Conservation (phyloP, 2,329 filamentous ascomycete species). For the Botrytis elliptica region DNA sequence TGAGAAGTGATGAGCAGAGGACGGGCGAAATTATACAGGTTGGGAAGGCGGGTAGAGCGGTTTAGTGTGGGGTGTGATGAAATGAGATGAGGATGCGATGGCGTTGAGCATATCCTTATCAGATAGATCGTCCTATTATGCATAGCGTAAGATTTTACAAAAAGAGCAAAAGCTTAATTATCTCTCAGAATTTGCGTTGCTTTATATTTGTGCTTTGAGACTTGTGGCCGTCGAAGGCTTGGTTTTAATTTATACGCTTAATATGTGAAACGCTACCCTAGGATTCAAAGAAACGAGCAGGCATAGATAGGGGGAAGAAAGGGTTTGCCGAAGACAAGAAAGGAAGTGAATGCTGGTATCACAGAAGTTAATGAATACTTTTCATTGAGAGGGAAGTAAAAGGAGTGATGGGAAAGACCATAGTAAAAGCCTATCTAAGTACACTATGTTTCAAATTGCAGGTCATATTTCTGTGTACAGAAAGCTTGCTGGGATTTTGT, state of each 20-base stretch:
- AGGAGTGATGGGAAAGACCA: too few relatives aligned
- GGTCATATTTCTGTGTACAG: too few relatives aligned
- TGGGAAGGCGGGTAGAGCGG: constrained; percentile 64
- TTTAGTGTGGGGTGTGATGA: background rate
- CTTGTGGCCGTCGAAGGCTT: background rate
- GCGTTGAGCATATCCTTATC: background rate
- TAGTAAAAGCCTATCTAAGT: too few relatives aligned
- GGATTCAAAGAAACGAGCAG: background rate
- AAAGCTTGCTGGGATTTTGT: too few relatives aligned
- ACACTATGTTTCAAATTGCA: too few relatives aligned
- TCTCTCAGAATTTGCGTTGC: background rate
- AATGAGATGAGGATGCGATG: background rate
- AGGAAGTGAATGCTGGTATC: background rate
- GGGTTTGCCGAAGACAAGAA: background rate
- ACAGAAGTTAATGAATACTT: background rate
- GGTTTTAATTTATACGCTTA: background rate
- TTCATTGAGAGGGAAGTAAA: too few relatives aligned
- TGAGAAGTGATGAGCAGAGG: constrained; percentile 63
- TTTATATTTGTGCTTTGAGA: background rate
- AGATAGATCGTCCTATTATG: background rate
- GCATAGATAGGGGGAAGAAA: background rate
- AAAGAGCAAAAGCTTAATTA: background rate
- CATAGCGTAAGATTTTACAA: background rate
- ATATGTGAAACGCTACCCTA: background rate
- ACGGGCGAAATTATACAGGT: constrained; percentile 85